These are phyloP conservation scores for Kluyveromyces aestuarii DNA, from an alignment of 805 yeast genomes.

Conservation along the genomic window DNA sequence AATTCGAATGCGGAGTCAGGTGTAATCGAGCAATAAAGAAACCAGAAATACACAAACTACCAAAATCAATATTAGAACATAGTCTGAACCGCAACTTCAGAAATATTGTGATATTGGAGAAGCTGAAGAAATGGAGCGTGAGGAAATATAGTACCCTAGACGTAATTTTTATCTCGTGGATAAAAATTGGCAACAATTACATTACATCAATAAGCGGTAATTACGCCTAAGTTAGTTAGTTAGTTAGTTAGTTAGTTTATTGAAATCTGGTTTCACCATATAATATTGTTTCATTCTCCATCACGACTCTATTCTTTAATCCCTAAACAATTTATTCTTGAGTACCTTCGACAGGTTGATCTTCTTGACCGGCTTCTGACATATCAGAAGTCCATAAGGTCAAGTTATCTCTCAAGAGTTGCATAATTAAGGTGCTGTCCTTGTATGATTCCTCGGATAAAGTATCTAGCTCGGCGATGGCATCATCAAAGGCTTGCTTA, in stretches of 20 bases:
- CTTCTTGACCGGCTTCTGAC: conserved; percentile 70
- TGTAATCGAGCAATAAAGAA: too few species aligned
- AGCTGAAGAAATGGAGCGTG: too few species aligned
- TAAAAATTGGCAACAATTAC: not conserved
- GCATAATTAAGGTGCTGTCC: conserved; percentile 98
- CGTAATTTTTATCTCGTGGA: not conserved
- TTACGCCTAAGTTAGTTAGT: not conserved
- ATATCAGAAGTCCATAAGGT: conserved; percentile 96
- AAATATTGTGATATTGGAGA: too few species aligned
- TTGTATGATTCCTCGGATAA: conserved; percentile 96
- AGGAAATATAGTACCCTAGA: too few species aligned
- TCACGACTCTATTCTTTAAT: not conserved
- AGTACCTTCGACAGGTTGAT: conserved; percentile 31
- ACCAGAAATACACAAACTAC: too few species aligned
- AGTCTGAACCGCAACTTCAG: too few species aligned
- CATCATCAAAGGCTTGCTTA: conserved; percentile 98
- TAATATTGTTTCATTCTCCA: not conserved
- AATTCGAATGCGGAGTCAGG: too few species aligned
- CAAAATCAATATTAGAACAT: too few species aligned
- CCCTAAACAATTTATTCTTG: conserved; percentile 4
- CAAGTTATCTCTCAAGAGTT: conserved; percentile 94
- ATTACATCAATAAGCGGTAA: not conserved
- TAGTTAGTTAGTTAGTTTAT: not conserved
- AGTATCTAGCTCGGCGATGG: conserved; percentile 97
- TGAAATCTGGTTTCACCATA: not conserved